Evolutionary conservation across 2,329 filamentous ascomycete genomes (phyloP), one percentile per base, ranked within the genome.

Genomic region (Cytospora chrysosperma): DNA sequence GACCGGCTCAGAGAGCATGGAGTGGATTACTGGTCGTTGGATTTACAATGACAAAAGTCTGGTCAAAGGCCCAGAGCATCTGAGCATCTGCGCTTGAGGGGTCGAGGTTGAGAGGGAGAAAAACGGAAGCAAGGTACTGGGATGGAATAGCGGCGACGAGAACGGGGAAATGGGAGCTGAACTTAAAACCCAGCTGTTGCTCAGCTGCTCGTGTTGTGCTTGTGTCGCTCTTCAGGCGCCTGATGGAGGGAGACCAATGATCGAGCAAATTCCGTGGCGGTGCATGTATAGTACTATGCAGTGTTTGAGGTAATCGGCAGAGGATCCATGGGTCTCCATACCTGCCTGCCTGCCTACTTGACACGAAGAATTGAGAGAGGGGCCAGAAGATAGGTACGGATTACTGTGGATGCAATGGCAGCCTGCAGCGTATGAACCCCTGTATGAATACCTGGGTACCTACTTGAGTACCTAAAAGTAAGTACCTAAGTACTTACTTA

Each of bases 101-200:
- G n/a, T n/a, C n/a, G n/a, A 34, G 32, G 12, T 10, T 49, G 5
- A 26, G 34, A 55, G 27, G 21, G 55, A 47, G 50, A 27, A 21
- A 61, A 19, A 24, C 37, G 27, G 49, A 51, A 30, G 19, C n/a
- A n/a, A 24, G 19, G 37, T 49, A 9, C n/a, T 47, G 9, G 40
- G 40, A 47, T 37, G 28, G 28, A 24, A 55, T 43, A 51, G 59
- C 54, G 59, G 51, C 50, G 51, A 24, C 28, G 21, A 12, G 32
- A 34, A 61, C 50, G 34, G 50, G 43, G 32, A 19, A 28, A 55
- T 51, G 59, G 51, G 59, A 61, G 51, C 51, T 61, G 55, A 32
- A 24, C 6, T 47, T 40, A 40, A 17, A 40, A 40, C 3, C 37
- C 37, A 40, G 19, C 37, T 6, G 19, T 1, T 15, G 32, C 12